Conservation (phyloP, 805 yeast species). For the Lipomyces spencermartinsiae region DNA sequence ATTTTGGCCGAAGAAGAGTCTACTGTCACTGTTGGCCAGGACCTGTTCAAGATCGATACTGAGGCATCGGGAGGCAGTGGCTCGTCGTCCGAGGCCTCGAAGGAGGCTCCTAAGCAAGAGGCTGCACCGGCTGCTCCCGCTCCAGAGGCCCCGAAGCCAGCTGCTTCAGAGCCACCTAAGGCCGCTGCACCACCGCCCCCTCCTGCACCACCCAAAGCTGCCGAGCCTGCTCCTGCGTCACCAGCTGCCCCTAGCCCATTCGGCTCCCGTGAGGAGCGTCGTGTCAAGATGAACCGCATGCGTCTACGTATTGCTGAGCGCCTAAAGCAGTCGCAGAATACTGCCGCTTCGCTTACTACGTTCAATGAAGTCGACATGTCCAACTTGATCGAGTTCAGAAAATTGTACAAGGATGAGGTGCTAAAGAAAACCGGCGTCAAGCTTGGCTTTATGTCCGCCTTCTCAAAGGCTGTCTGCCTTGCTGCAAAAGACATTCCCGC, state of each 20-base stretch:
- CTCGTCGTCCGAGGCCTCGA: slow-evolving; percentile 42
- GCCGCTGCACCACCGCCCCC: slow-evolving; percentile 40
- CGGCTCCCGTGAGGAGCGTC: slow-evolving; percentile 84
- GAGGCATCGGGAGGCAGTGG: slow-evolving; percentile 51
- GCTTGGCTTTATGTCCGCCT: slow-evolving; percentile 98
- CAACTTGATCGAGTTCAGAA: slow-evolving; percentile 88
- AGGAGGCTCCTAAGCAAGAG: slow-evolving; percentile 40
- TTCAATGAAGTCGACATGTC: slow-evolving; percentile 99
- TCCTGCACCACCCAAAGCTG: slow-evolving; percentile 43
- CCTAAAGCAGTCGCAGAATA: slow-evolving; percentile 98
- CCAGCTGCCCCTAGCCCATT: slow-evolving; percentile 49
- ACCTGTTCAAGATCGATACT: slow-evolving; percentile 79
- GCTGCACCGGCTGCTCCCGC: slow-evolving; percentile 46
- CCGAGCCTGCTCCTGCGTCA: slow-evolving; percentile 42
- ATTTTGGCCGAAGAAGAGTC: slow-evolving; percentile 83
- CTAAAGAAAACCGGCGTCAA: slow-evolving; percentile 92
- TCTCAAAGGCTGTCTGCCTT: slow-evolving; percentile 88
- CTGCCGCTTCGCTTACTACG: slow-evolving; percentile 97
- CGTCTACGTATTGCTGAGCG: slow-evolving; percentile 98
- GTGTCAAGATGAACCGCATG: slow-evolving; percentile 99
- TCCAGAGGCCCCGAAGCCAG: slow-evolving; percentile 45
- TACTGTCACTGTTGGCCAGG: slow-evolving; percentile 96
- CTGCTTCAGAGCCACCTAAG: slow-evolving; percentile 43
- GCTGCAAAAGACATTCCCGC: slow-evolving; percentile 96
- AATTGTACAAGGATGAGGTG: slow-evolving; percentile 94